Percentiles rank a stretch among this genome's conserved stretches.
Evolutionary conservation across 116 monocot genomes (phyloP).

Genomic region (Papilionanthe hybrid): DNA sequence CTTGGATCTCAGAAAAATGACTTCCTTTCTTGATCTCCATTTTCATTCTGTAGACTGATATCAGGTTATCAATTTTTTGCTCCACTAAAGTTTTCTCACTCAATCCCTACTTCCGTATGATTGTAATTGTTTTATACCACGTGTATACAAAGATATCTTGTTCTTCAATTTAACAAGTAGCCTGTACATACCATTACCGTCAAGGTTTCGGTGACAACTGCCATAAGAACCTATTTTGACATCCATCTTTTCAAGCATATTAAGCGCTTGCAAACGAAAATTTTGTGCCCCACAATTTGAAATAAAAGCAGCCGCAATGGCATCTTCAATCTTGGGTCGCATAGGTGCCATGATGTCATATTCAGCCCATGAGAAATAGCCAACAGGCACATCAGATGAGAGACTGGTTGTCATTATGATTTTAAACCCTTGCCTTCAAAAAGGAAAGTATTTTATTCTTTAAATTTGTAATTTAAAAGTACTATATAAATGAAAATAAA

Average conservation of each 20-base stretch:
- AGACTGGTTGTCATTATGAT: conserved; percentile 93
- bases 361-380: conserved; percentile 97
- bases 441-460: neutral
- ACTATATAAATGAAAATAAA: neutral
- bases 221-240: conserved; percentile 91
- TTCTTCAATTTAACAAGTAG: neutral
- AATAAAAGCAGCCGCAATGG: conserved; percentile 94
- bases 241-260: conserved; percentile 54
- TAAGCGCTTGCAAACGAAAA: conserved; percentile 76
- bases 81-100: neutral
- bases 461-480: conserved; percentile 6
- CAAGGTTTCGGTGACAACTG: conserved; percentile 70
- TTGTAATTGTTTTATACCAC: too few species aligned
- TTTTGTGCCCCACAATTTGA: conserved; percentile 92
- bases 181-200: conserved; percentile 54
- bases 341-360: conserved; percentile 96
- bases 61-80: neutral
- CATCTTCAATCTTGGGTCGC: conserved; percentile 63
- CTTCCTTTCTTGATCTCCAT: too few species aligned
- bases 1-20: neutral
- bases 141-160: neutral
- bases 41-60: neutral
- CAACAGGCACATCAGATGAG: conserved; percentile 92
- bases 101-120: neutral
- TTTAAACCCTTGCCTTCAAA: conserved; percentile 62